Conservation (phyloP, 73 alveolate species). For the Tetrahymena malaccensis region DNA sequence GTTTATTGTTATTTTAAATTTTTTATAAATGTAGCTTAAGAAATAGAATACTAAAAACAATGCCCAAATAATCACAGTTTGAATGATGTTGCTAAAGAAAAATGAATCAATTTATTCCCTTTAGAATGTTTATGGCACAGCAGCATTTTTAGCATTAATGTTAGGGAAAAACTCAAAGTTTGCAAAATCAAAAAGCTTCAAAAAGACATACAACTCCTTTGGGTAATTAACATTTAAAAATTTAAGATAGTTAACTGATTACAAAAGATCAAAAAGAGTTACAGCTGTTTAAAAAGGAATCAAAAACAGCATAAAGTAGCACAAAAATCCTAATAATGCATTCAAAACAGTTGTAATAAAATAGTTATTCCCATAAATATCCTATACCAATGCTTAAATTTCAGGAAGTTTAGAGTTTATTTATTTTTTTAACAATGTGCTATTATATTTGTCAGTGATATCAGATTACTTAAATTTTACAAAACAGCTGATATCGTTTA, state of each 20-base stretch:
- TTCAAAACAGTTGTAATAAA: neutral
- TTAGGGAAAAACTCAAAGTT: neutral
- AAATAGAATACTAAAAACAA: neutral
- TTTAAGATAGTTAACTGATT: neutral
- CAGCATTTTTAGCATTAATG: neutral
- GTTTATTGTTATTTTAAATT: neutral
- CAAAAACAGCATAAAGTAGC: neutral
- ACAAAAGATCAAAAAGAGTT: neutral
- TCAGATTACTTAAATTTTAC: neutral
- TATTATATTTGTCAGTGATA: neutral
- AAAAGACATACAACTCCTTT: neutral
- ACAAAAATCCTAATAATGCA: neutral
- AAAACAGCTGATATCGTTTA: neutral
- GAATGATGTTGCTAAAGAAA: neutral
- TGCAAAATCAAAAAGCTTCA: neutral
- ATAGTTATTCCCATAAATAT: neutral
- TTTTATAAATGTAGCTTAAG: neutral
- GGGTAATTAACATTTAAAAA: neutral
- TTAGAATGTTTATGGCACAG: neutral
- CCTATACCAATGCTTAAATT: neutral
- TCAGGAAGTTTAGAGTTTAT: neutral
- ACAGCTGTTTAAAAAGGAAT: neutral
- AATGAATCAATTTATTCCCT: neutral
- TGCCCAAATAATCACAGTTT: neutral
- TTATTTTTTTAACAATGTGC: neutral